Percentiles rank a stretch among this genome's conserved stretches.
Conservation (phyloP, 306 rosid genomes). For the Fragaria iinumae region DNA sequence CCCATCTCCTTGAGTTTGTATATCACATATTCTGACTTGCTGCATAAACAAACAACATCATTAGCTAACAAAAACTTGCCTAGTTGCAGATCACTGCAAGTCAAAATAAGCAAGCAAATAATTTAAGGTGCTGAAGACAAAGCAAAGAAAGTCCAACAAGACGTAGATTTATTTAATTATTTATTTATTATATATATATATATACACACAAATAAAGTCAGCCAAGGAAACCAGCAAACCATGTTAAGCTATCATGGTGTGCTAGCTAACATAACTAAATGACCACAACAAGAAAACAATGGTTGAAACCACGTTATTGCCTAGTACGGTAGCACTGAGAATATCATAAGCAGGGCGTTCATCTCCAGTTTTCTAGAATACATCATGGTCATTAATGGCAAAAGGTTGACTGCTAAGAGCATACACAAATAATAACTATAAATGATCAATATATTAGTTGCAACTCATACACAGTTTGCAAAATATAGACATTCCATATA, state of each 20-base stretch:
- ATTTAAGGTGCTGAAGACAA: neutral
- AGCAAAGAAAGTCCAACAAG: conserved; percentile 12
- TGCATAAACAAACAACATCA: conserved; percentile 36
- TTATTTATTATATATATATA: neutral
- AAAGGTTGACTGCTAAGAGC: neutral
- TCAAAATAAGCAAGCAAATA: conserved; percentile 23
- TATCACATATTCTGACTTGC: conserved; percentile 88
- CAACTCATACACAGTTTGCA: conserved; percentile 3
- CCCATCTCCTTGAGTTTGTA: conserved; percentile 99
- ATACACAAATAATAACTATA: neutral
- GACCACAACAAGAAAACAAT: neutral
- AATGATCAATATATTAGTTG: neutral
- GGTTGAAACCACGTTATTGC: conserved; percentile 1
- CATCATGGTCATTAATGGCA: neutral
- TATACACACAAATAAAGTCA: neutral
- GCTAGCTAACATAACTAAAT: neutral
- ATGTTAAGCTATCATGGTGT: neutral
- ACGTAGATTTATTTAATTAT: neutral
- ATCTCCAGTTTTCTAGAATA: conserved; percentile 5
- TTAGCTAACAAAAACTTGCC: conserved; percentile 21
- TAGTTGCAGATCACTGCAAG: neutral
- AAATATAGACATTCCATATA: neutral
- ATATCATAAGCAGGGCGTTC: neutral
- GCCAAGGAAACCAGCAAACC: neutral
- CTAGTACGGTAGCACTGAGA: neutral